phyloP scores from a whole-genome alignment of 768 basidiomycete genomes.

The Suillus discolor region DNA sequence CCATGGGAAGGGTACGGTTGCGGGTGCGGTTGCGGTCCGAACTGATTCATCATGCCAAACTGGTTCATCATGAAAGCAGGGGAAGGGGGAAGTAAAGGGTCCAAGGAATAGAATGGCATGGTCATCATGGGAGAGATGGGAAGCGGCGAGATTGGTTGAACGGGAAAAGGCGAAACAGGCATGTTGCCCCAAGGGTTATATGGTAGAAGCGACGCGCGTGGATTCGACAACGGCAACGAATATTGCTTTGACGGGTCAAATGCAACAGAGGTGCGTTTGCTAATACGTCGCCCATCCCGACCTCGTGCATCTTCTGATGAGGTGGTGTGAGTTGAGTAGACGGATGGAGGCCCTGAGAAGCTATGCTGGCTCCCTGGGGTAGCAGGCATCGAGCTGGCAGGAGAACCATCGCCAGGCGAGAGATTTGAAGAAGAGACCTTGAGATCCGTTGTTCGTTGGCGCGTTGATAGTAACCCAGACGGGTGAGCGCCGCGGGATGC shows the following conservation, averaged over 20 bases:
- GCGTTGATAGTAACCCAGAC: slow-evolving; percentile 34
- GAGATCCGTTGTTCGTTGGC: slow-evolving; percentile 50
- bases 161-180: slow-evolving; percentile 16
- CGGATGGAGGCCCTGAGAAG: slow-evolving; percentile 55
- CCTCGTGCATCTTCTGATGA: slow-evolving; percentile 60
- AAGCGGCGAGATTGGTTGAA: slow-evolving; percentile 42
- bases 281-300: slow-evolving; percentile 37
- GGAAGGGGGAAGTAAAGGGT: slow-evolving; percentile 71
- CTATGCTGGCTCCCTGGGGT: slow-evolving; percentile 39
- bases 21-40: slow-evolving; percentile 42
- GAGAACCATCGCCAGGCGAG: slow-evolving; percentile 46
- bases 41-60: slow-evolving; percentile 54
- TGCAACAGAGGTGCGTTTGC: slow-evolving; percentile 45
- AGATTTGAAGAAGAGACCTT: slow-evolving; percentile 36
- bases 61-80: slow-evolving; percentile 78
- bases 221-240: slow-evolving; percentile 21
- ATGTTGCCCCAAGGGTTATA: slow-evolving; percentile 28
- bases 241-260: slow-evolving; percentile 35
- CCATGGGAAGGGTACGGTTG: slow-evolving; percentile 30
- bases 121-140: slow-evolving; percentile 35
- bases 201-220: slow-evolving; percentile 27
- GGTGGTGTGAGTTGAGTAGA: slow-evolving; percentile 53
- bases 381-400: slow-evolving; percentile 49
- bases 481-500: slow-evolving; percentile 34
- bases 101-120: slow-evolving; percentile 51